Conservation (phyloP, 2,329 filamentous ascomycete species). For the Xylaria sp. region DNA sequence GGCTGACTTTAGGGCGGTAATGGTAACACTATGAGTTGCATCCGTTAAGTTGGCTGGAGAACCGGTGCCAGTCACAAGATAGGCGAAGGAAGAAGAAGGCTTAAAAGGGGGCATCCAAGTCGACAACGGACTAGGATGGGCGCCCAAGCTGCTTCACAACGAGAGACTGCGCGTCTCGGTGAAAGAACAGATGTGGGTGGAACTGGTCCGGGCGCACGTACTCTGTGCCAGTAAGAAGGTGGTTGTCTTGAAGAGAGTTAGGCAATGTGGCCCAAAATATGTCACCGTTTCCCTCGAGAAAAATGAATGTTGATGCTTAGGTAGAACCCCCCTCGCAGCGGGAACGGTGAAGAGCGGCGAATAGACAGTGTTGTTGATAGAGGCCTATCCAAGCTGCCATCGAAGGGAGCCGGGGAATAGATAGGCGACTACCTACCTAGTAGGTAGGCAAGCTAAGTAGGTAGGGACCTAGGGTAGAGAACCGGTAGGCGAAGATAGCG, state of each 20-base stretch:
- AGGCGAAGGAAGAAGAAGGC: background rate
- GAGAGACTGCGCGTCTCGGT: conserved; percentile 10
- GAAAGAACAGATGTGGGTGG: background rate
- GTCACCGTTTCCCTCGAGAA: background rate
- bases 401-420: background rate
- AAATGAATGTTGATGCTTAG: conserved; percentile 10
- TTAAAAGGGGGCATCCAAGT: background rate
- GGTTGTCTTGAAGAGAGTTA: background rate
- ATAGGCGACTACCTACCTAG: too few relatives aligned
- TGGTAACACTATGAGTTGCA: background rate
- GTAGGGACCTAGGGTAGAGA: background rate
- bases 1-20: background rate
- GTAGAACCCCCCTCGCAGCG: background rate
- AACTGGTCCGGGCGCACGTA: background rate
- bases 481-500: background rate
- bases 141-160: background rate
- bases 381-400: background rate
- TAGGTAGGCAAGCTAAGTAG: too few relatives aligned
- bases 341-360: background rate
- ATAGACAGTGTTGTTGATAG: background rate
- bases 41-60: background rate
- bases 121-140: background rate
- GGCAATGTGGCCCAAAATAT: background rate
- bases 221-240: conserved; percentile 2
- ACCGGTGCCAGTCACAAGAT: background rate